A percentile compares a stretch with the other conserved stretches of the same genome.
Conservation (phyloP, 352 stramenopile genomes). For the Phytophthora multivora region DNA sequence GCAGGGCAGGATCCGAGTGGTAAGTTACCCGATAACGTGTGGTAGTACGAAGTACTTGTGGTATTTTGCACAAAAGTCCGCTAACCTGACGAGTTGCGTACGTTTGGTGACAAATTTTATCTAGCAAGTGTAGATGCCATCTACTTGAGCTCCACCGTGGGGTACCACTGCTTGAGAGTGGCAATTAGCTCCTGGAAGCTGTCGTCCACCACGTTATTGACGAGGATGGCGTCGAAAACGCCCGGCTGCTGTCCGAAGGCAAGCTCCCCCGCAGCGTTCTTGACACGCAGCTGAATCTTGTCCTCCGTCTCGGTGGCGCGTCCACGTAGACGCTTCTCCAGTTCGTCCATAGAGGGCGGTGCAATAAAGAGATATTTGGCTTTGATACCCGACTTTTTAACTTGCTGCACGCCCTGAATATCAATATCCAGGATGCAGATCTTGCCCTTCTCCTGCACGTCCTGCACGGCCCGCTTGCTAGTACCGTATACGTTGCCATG, state of each 20-base stretch:
- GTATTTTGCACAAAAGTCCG: too few relatives aligned
- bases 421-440: conserved; percentile 99
- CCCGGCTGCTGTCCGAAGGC: conserved; percentile 86
- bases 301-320: conserved; percentile 97
- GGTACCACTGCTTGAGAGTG: conserved; percentile 82
- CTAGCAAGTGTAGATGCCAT: background rate
- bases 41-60: too few relatives aligned
- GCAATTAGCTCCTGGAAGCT: conserved; percentile 74
- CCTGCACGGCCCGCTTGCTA: conserved; percentile 91
- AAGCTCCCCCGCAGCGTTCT: conserved; percentile 94
- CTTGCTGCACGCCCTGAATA: conserved; percentile 96
- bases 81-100: too few relatives aligned
- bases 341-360: conserved; percentile 93
- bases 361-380: conserved; percentile 97
- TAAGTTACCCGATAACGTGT: too few relatives aligned
- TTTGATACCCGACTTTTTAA: conserved; percentile 88
- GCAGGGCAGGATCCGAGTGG: too few relatives aligned
- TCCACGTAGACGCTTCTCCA: conserved; percentile 95
- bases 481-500: conserved; percentile 99
- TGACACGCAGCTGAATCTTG: conserved; percentile 92
- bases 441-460: conserved; percentile 93
- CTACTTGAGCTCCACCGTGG: conserved; percentile 60
- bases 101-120: too few relatives aligned
- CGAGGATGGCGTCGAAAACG: conserved; percentile 89
- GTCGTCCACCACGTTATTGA: conserved; percentile 90